Conservation (phyloP, 2,329 filamentous ascomycete species). For the Calonectria leucothoes region DNA sequence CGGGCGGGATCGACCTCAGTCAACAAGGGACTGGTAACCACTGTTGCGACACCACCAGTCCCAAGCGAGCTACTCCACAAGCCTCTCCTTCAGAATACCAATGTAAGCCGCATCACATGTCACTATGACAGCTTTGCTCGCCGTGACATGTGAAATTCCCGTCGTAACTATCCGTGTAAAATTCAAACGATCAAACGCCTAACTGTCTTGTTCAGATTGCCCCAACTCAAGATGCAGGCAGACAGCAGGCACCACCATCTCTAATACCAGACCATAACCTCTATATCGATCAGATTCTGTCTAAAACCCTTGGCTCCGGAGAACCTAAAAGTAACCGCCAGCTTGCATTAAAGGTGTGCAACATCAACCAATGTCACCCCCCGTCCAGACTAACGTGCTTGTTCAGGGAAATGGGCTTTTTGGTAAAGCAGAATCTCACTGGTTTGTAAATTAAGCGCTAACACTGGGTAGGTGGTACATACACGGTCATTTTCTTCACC, state of each 20-base stretch:
- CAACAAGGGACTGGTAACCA: constrained; percentile 24
- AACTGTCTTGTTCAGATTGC: background rate
- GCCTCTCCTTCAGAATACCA: background rate
- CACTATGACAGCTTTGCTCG: background rate
- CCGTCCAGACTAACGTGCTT: background rate
- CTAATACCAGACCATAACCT: constrained; percentile 9
- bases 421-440: constrained; percentile 13
- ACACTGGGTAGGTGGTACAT: constrained; percentile 26
- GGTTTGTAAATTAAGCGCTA: background rate
- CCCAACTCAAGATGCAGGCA: background rate
- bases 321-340: constrained; percentile 12
- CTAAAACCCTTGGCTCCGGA: constrained; percentile 2
- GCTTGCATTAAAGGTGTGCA: constrained; percentile 27
- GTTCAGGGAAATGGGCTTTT: constrained; percentile 34
- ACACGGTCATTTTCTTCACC: constrained; percentile 36
- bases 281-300: constrained; percentile 29
- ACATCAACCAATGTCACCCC: background rate
- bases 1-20: constrained; percentile 15
- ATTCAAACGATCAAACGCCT: background rate
- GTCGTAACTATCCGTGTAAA: background rate
- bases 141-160: background rate
- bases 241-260: background rate
- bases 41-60: background rate
- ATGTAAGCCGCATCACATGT: background rate
- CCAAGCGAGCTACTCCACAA: background rate